These are phyloP conservation scores for Mortierella sp. DNA, from an alignment of 371 early-diverging fungal genomes.

Conservation along the genomic window DNA sequence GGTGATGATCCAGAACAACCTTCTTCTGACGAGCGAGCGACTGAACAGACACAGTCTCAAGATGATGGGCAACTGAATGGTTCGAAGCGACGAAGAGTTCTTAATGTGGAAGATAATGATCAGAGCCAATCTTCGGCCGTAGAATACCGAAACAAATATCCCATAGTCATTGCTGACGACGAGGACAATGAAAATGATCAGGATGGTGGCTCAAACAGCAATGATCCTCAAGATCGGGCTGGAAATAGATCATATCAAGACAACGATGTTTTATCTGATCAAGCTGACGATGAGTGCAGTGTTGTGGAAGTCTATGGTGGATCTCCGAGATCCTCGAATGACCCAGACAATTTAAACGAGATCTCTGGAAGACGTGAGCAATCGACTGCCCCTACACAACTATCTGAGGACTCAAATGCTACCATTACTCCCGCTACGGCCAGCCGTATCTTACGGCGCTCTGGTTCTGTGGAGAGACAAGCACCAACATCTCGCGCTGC, in stretches of 20 bases:
- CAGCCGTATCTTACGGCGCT: background rate
- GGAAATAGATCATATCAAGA: conserved; percentile 7
- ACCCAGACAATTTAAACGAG: background rate
- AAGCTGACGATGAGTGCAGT: conserved; percentile 20
- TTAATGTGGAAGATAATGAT: conserved; percentile 12
- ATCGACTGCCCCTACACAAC: conserved; percentile 13
- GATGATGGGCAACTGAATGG: background rate
- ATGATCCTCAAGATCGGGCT: background rate
- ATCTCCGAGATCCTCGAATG: conserved; percentile 5
- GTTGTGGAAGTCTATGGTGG: conserved; percentile 26
- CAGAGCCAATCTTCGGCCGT: background rate
- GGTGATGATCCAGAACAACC: conserved; percentile 8
- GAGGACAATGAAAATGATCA: conserved; percentile 13
- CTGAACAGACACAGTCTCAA: background rate
- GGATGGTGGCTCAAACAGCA: background rate
- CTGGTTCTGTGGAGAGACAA: background rate
- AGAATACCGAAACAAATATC: background rate
- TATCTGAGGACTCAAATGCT: conserved; percentile 16
- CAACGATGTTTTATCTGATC: conserved; percentile 8
- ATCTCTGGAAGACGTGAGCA: background rate
- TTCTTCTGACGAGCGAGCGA: conserved; percentile 8
- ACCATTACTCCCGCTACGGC: conserved; percentile 19
- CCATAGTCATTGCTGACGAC: conserved; percentile 32
- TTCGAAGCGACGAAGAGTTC: conserved; percentile 17
- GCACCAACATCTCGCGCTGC: background rate